These are phyloP conservation scores for Aegilops umbellulata DNA, from an alignment of 176 grass and related monocot genomes.

Conservation along the genomic window DNA sequence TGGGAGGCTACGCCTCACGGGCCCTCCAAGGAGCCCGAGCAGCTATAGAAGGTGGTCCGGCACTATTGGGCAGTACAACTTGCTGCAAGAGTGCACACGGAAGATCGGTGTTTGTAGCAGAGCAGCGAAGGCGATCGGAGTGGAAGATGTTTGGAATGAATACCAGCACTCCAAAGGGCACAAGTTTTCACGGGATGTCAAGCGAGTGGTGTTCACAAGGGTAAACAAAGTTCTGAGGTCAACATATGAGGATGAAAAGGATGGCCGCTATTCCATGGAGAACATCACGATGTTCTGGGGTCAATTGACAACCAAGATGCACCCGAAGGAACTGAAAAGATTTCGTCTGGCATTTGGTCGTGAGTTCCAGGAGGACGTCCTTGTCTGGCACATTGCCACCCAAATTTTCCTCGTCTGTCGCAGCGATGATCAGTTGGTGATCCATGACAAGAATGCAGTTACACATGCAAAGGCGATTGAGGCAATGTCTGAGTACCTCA, in stretches of 20 bases:
- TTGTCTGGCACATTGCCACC: neutral
- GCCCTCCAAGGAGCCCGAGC: too few relatives aligned
- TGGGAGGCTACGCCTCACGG: too few relatives aligned
- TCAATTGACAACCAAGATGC: too few relatives aligned
- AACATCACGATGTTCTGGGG: neutral
- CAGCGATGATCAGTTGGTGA: too few relatives aligned
- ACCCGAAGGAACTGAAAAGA: too few relatives aligned
- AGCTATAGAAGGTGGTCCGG: too few relatives aligned
- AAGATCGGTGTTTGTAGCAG: too few relatives aligned
- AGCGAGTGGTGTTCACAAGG: neutral
- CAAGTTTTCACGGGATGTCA: neutral
- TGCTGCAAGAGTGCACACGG: too few relatives aligned
- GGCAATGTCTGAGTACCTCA: neutral
- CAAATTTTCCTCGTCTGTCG: neutral
- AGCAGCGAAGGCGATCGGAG: too few relatives aligned
- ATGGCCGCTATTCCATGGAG: neutral
- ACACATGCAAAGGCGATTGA: too few relatives aligned
- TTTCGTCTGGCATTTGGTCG: neutral
- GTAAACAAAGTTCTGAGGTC: neutral
- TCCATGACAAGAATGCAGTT: too few relatives aligned
- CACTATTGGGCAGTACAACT: too few relatives aligned
- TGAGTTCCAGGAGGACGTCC: neutral
- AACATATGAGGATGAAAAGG: neutral
- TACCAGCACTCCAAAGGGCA: neutral
- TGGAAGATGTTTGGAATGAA: neutral